phyloP scores from a whole-genome alignment of 1,284 basidiomycete genomes.

The Microbotryum lychnidis-dioicae region DNA sequence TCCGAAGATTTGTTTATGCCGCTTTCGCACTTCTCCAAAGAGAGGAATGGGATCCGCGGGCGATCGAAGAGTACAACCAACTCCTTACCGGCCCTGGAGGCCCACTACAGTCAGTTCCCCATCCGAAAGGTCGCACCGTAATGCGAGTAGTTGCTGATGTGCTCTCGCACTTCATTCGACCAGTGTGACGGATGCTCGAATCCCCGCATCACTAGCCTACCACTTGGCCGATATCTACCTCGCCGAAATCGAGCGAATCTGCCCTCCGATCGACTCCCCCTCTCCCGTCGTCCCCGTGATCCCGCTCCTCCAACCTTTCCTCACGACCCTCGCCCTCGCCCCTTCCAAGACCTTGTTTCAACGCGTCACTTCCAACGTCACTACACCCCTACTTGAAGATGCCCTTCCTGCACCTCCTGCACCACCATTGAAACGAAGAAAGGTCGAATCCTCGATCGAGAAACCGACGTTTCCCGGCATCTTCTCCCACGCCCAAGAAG shows the following conservation, averaged over 20 bases:
- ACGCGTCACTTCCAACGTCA: conserved; percentile 56
- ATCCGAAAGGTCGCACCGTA: neutral
- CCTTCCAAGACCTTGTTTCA: conserved; percentile 56
- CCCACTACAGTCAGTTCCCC: conserved; percentile 60
- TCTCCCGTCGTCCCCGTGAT: conserved; percentile 47
- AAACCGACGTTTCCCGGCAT: conserved; percentile 44
- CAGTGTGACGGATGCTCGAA: conserved; percentile 62
- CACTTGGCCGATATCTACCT: conserved; percentile 86
- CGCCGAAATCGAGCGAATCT: conserved; percentile 75
- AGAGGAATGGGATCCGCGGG: conserved; percentile 56
- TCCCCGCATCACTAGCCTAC: conserved; percentile 70
- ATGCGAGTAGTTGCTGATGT: neutral
- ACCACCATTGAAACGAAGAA: conserved; percentile 44
- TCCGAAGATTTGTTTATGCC: conserved; percentile 77
- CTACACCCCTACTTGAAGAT: conserved; percentile 56
- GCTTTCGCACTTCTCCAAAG: conserved; percentile 71
- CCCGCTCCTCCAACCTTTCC: conserved; percentile 58
- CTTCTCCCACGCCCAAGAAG: conserved; percentile 43
- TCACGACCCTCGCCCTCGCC: conserved; percentile 59
- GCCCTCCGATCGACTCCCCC: conserved; percentile 35
- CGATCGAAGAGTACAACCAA: conserved; percentile 55
- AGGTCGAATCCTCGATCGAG: conserved; percentile 43
- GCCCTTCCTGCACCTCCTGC: conserved; percentile 38
- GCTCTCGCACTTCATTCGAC: neutral
- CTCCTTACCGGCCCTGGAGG: conserved; percentile 59